Evolutionary conservation across 257 asterid genomes (phyloP).

Genomic region (Scutellaria galericulata): DNA sequence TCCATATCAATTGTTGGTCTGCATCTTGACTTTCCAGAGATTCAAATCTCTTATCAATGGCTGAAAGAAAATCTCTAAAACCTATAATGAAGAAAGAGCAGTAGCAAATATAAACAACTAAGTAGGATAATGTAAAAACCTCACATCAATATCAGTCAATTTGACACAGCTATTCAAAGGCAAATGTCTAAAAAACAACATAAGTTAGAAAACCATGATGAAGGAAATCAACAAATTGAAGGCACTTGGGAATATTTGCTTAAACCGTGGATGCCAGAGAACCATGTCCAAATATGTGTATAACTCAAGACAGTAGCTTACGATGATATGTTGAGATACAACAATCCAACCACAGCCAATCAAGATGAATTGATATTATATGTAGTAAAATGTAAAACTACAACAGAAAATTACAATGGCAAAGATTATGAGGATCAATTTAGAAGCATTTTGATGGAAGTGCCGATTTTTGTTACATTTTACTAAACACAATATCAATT

Average conservation of each 20-base stretch:
- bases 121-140: neutral
- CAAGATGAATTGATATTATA: neutral
- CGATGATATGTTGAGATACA: slow-evolving; percentile 34
- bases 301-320: slow-evolving; percentile 43
- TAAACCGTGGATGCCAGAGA: neutral
- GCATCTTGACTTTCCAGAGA: slow-evolving; percentile 63
- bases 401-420: neutral
- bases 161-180: slow-evolving; percentile 10
- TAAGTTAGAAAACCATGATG: slow-evolving; percentile 1
- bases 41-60: slow-evolving; percentile 74
- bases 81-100: slow-evolving; percentile 52
- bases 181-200: slow-evolving; percentile 1
- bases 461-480: neutral
- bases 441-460: neutral
- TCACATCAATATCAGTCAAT: slow-evolving; percentile 8
- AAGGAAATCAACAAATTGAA: slow-evolving; percentile 22
- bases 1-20: slow-evolving; percentile 46
- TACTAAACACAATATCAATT: neutral
- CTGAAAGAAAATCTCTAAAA: slow-evolving; percentile 57
- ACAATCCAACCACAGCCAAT: slow-evolving; percentile 20
- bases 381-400: slow-evolving; percentile 2
- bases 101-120: slow-evolving; percentile 29
- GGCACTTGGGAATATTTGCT: slow-evolving; percentile 10
- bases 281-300: neutral
- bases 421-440: neutral